A percentile compares a stretch with the other conserved stretches of the same genome.
Evolutionary conservation across 495 filamentous ascomycete genomes (phyloP).

Genomic region (Hypomontagnella monticulosa): DNA sequence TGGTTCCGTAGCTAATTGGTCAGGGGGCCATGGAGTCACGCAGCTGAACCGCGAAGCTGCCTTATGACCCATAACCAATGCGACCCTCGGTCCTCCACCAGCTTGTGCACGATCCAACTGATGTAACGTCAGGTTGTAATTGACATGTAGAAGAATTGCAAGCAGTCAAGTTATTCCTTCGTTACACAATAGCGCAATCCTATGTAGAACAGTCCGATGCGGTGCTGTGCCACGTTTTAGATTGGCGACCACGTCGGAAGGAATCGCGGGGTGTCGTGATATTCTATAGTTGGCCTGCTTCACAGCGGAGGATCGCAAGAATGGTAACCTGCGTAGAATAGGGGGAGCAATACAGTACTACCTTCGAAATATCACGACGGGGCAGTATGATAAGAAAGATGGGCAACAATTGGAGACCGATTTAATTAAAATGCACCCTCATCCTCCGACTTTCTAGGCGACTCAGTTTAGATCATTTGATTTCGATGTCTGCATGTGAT

Average conservation of each 20-base stretch:
- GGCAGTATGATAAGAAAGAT: conserved; percentile 9
- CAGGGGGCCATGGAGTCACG: neutral
- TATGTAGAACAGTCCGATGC: conserved; percentile 5
- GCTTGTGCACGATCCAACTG: conserved; percentile 2
- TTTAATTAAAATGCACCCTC: conserved; percentile 2
- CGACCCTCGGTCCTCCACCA: neutral
- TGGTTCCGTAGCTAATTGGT: neutral
- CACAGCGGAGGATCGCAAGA: conserved; percentile 1
- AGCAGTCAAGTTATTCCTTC: conserved; percentile 9
- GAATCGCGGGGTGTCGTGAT: conserved; percentile 1
- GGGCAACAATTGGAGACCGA: neutral
- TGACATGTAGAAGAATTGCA: neutral
- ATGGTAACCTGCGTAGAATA: conserved; percentile 14
- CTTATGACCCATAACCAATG: conserved; percentile 10
- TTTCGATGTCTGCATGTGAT: conserved; percentile 3
- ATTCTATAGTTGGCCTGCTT: neutral
- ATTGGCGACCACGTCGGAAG: neutral
- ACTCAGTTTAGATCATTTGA: conserved; percentile 13
- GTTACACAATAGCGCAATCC: conserved; percentile 8
- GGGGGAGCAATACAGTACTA: conserved; percentile 7
- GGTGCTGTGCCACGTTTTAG: conserved; percentile 4
- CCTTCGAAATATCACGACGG: conserved; percentile 14
- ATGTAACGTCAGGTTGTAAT: neutral
- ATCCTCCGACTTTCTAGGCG: conserved; percentile 3
- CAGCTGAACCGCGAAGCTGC: conserved; percentile 10